These are phyloP conservation scores for Cubamyces sp. DNA, from an alignment of 768 basidiomycete genomes.

Conservation along the genomic window DNA sequence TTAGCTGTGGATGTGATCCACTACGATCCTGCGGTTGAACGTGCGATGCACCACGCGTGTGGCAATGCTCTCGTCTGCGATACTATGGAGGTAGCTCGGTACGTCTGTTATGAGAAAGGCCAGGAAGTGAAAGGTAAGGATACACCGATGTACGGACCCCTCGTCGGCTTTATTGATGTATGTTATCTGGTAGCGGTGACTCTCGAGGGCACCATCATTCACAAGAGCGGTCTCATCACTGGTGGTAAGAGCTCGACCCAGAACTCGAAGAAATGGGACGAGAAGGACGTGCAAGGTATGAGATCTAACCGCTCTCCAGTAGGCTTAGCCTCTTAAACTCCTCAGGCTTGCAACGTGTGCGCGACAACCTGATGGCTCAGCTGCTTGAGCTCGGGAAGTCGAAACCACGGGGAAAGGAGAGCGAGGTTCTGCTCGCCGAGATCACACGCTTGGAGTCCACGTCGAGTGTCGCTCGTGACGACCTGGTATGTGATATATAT, in stretches of 20 bases:
- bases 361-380: slow-evolving; percentile 73
- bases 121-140: slow-evolving; percentile 93
- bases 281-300: slow-evolving; percentile 86
- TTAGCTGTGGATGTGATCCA: slow-evolving; percentile 65
- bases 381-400: slow-evolving; percentile 83
- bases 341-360: slow-evolving; percentile 58
- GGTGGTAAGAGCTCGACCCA: slow-evolving; percentile 85
- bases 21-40: slow-evolving; percentile 76
- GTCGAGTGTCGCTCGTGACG: slow-evolving; percentile 77
- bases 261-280: slow-evolving; percentile 89
- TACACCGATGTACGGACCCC: neutral
- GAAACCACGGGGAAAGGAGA: slow-evolving; percentile 81
- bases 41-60: slow-evolving; percentile 96
- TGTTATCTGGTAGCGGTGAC: slow-evolving; percentile 75
- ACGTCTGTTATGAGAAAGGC: slow-evolving; percentile 91
- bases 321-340: neutral
- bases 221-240: slow-evolving; percentile 96
- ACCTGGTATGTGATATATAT: slow-evolving; percentile 58
- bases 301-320: neutral
- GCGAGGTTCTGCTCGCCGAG: slow-evolving; percentile 78
- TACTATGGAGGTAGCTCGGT: slow-evolving; percentile 88
- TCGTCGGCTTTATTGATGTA: neutral
- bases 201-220: slow-evolving; percentile 94
- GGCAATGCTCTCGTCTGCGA: slow-evolving; percentile 96
- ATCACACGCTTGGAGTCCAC: slow-evolving; percentile 80